A percentile compares a stretch with the other conserved stretches of the same genome.
phyloP scores from a whole-genome alignment of 805 yeast species.

The Schwanniomyces occidentalis region DNA sequence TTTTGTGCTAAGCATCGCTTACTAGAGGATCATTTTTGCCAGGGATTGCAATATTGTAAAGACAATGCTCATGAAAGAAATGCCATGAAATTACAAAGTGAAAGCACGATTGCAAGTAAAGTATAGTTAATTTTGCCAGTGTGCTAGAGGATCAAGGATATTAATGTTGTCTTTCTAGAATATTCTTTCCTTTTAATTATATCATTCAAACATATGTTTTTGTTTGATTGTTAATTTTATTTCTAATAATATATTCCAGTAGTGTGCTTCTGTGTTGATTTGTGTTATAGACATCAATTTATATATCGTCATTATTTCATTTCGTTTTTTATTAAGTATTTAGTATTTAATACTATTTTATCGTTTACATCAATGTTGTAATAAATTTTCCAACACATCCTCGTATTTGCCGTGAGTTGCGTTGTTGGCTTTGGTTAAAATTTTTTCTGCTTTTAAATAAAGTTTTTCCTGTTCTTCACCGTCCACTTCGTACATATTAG shows the following conservation, averaged over 20 bases:
- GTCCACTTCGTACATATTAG: constrained; percentile 68
- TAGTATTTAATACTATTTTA: too few relatives aligned
- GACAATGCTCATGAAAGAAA: constrained; percentile 81
- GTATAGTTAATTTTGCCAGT: constrained; percentile 37
- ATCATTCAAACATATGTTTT: too few relatives aligned
- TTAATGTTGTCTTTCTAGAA: not conserved
- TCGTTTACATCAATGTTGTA: too few relatives aligned
- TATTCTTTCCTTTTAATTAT: too few relatives aligned
- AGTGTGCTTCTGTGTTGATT: too few relatives aligned
- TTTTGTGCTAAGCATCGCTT: constrained; percentile 86
- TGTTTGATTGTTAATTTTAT: too few relatives aligned
- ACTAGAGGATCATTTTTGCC: constrained; percentile 80
- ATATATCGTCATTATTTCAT: constrained; percentile 1
- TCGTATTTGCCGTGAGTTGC: constrained; percentile 77
- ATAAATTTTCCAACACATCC: constrained; percentile 58
- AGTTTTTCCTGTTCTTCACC: constrained; percentile 64
- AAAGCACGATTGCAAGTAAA: constrained; percentile 77
- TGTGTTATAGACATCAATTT: too few relatives aligned
- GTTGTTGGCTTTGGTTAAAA: constrained; percentile 69
- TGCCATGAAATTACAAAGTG: constrained; percentile 78
- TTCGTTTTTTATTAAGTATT: not conserved
- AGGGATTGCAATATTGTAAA: constrained; percentile 76
- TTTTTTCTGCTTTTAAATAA: constrained; percentile 69
- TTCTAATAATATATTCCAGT: too few relatives aligned
- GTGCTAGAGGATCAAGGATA: not conserved